A percentile compares a stretch with the other conserved stretches of the same genome.
These are phyloP conservation scores for Boletus coccyginus DNA, from an alignment of 768 basidiomycete genomes.

Conservation along the genomic window DNA sequence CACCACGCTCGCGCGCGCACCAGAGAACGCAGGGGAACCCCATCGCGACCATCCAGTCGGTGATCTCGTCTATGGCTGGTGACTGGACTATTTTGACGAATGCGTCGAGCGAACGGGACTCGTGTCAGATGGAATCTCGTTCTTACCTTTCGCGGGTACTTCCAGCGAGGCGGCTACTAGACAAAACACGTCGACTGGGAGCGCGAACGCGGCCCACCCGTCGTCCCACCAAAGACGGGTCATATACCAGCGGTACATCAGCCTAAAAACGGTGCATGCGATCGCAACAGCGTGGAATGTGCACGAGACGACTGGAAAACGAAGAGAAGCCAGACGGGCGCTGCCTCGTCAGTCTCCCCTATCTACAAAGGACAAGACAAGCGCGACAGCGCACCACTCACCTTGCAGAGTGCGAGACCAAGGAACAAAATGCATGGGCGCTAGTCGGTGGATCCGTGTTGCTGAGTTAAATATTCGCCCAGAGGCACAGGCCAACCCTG, in stretches of 20 bases:
- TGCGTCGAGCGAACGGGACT: background rate
- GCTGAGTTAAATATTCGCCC: background rate
- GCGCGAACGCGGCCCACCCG: constrained; percentile 21
- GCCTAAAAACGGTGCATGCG: constrained; percentile 21
- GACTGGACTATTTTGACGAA: background rate
- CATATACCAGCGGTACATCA: constrained; percentile 20
- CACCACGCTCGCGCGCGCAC: constrained; percentile 5
- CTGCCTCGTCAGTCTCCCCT: background rate
- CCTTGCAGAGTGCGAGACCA: constrained; percentile 17
- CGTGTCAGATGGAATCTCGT: no score
- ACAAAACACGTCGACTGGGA: constrained; percentile 15
- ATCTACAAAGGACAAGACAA: background rate
- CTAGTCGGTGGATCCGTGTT: background rate
- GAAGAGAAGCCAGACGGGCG: background rate
- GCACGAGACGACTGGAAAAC: constrained; percentile 12
- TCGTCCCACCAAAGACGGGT: constrained; percentile 32
- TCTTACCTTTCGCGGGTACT: background rate
- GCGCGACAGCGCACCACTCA: background rate
- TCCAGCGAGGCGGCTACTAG: constrained; percentile 10
- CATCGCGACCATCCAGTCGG: constrained; percentile 14
- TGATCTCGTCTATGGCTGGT: background rate
- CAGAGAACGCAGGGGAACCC: constrained; percentile 19
- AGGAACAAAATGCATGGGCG: background rate
- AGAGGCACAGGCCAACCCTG: background rate
- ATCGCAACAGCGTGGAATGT: constrained; percentile 23